Evolutionary conservation across 345 rosid species (phyloP).

Genomic region (Eucalyptus pauciflora): DNA sequence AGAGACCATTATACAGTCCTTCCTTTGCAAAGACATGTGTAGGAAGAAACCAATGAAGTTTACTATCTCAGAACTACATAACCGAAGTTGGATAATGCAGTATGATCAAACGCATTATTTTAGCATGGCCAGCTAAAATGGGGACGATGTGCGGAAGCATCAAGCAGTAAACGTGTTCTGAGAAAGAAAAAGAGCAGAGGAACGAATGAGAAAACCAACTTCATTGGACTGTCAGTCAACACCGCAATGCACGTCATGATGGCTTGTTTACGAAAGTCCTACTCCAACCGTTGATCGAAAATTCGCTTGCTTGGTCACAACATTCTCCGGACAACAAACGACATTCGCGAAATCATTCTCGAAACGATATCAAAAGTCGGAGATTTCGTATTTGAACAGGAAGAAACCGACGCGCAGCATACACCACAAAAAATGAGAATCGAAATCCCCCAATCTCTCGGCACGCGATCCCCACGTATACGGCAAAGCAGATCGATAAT

Average conservation of each 20-base stretch:
- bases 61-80: not conserved
- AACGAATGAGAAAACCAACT: not conserved
- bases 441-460: not conserved
- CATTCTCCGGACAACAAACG: not conserved
- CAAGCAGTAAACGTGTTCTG: not conserved
- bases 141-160: not conserved
- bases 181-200: not conserved
- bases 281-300: not conserved
- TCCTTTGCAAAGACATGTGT: not conserved
- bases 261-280: not conserved
- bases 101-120: not conserved
- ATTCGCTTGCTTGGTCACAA: not conserved
- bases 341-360: not conserved
- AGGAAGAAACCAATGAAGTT: not conserved
- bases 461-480: not conserved
- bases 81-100: not conserved
- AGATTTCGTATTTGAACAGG: not conserved
- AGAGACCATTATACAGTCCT: not conserved
- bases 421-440: not conserved
- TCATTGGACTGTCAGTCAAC: not conserved
- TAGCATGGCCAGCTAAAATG: not conserved
- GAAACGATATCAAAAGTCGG: not conserved
- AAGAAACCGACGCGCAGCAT: not conserved
- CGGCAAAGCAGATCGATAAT: not conserved
- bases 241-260: not conserved